Evolutionary conservation across 2,329 filamentous ascomycete species (phyloP).

Genomic region (Acrodontium crateriforme): DNA sequence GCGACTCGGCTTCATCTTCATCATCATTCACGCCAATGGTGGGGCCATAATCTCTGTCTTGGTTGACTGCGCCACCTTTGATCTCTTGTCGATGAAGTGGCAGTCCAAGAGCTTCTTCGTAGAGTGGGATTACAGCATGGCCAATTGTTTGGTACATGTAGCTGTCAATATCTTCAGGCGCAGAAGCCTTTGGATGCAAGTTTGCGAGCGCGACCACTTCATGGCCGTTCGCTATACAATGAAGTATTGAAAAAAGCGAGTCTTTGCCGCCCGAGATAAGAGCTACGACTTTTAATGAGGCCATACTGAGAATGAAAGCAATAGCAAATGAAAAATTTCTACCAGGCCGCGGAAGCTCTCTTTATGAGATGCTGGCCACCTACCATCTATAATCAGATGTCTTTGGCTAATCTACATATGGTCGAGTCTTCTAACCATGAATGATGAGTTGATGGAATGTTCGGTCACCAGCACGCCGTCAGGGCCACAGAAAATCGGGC

Average conservation of each 20-base stretch:
- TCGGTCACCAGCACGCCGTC: conserved; percentile 22
- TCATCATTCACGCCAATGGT: conserved; percentile 15
- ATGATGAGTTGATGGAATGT: too few relatives aligned
- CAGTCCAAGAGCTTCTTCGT: conserved; percentile 61
- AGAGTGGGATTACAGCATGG: conserved; percentile 73
- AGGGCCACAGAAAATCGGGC: conserved; percentile 17
- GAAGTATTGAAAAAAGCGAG: conserved; percentile 83
- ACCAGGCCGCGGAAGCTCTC: too few relatives aligned
- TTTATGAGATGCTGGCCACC: too few relatives aligned
- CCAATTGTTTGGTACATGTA: conserved; percentile 99
- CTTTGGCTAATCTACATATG: background rate
- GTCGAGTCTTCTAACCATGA: too few relatives aligned
- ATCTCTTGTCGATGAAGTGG: conserved; percentile 77
- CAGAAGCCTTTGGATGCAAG: conserved; percentile 47
- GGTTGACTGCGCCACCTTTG: conserved; percentile 54
- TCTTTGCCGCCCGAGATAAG: conserved; percentile 95
- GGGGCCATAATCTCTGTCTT: conserved; percentile 52
- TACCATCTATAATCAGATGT: background rate
- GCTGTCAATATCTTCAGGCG: conserved; percentile 51
- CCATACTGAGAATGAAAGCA: too few relatives aligned
- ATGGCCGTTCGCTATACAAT: conserved; percentile 79
- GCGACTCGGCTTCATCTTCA: conserved; percentile 75
- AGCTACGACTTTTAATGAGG: conserved; percentile 60
- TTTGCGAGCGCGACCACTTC: conserved; percentile 79
- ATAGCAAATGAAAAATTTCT: too few relatives aligned